Evolutionary conservation across 1,284 basidiomycete species (phyloP), one percentile per base, ranked within the genome.

Genomic region (Nidula niveotomentosa): DNA sequence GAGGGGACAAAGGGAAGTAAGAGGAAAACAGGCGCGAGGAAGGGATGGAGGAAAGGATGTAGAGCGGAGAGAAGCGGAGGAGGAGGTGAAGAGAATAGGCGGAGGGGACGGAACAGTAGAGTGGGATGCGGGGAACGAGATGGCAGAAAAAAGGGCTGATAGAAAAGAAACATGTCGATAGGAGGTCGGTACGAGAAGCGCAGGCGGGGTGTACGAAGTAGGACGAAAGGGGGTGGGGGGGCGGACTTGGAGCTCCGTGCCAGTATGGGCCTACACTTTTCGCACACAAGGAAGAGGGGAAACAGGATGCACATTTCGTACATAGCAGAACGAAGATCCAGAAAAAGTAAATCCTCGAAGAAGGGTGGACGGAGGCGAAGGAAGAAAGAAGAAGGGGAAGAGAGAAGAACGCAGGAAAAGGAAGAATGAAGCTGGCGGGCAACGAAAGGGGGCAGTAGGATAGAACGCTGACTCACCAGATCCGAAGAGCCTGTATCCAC

Each of bases 401-500:
- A 41, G 39, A 41, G 39, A 41, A 17, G 17, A 6, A 41, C 39
- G 17, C 15, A 49, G 17, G 33, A 37, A 41, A 48, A 41, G 13
- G 48, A 49, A 23, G 34, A 46, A 17, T 13, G 12, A 17, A 13
- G 39, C 12, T 41, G 3, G 13, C 6, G 17, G 12, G 39, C 39
- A 6, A 41, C 17, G 39, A 41, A 30, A 30, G 30, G 30, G 30
- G 30, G 30, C 2, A 30, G 30, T 3, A 30, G 5, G 30, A 30
- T 30, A 30, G 30, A 30, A 30, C 23, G 8, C 43, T 18, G 39
- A 72, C 84, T 60, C 54, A 88, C 88, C 30, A 91, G 74, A 68
- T 91, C 89, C 0, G 87, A 87, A 1, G 88, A 91, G 36, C 90
- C 89, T 0, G 86, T 88, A 61, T 91, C 89, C 36, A 91, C 78